Conservation (phyloP, 2,329 filamentous ascomycete genomes). For the Beauveria medogensis region DNA sequence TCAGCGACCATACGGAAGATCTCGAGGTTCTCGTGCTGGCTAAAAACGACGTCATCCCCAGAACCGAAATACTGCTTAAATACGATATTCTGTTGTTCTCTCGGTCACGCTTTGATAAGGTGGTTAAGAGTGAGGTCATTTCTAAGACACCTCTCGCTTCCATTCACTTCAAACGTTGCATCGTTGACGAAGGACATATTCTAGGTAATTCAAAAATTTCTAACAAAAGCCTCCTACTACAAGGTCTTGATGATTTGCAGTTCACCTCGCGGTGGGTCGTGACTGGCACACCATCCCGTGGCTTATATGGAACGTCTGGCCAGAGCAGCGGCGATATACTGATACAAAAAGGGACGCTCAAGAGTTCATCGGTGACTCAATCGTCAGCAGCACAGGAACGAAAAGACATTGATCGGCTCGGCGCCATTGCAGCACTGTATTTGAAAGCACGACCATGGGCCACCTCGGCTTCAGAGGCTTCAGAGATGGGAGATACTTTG, state of each 20-base stretch:
- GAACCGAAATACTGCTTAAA: slow-evolving; percentile 46
- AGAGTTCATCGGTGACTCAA: slow-evolving; percentile 13
- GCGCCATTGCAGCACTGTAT: slow-evolving; percentile 61
- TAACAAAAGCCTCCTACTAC: slow-evolving; percentile 47
- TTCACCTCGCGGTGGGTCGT: slow-evolving; percentile 79
- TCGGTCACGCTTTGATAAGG: slow-evolving; percentile 59
- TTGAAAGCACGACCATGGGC: slow-evolving; percentile 74
- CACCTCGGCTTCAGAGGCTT: slow-evolving; percentile 40
- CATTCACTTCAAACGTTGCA: slow-evolving; percentile 78
- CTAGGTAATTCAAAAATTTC: slow-evolving; percentile 57
- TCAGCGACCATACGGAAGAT: slow-evolving; percentile 63
- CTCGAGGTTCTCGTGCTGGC: slow-evolving; percentile 59
- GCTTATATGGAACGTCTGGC: slow-evolving; percentile 54
- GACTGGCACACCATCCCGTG: slow-evolving; percentile 80
- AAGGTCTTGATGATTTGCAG: slow-evolving; percentile 44
- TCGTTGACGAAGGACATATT: slow-evolving; percentile 86
- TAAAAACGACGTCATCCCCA: slow-evolving; percentile 46
- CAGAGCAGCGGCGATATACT: too few species aligned
- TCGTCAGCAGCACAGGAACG: slow-evolving; percentile 43
- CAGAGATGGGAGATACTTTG: slow-evolving; percentile 44
- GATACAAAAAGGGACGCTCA: too few species aligned
- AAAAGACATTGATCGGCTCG: slow-evolving; percentile 58
- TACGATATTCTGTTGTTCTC: slow-evolving; percentile 77
- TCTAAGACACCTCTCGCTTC: slow-evolving; percentile 54
- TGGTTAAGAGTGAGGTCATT: slow-evolving; percentile 30